A percentile compares a stretch with the other conserved stretches of the same genome.
Evolutionary conservation across 441 rosid genomes (phyloP).

Genomic region (Theobroma grandiflorum): DNA sequence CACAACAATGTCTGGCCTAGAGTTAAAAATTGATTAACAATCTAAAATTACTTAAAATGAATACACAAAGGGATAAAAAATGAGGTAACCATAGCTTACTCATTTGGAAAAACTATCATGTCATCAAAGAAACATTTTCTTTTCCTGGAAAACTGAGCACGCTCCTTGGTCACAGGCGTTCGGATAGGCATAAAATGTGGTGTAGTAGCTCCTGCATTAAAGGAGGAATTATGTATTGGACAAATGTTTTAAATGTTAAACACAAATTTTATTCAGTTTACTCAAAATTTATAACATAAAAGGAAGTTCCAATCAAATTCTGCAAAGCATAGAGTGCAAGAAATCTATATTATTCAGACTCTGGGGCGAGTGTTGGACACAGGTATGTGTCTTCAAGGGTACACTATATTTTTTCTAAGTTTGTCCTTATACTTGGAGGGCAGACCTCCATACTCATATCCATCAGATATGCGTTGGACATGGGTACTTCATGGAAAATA

Average conservation of each 20-base stretch:
- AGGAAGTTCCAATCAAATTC: constrained; percentile 1
- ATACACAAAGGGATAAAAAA: not conserved
- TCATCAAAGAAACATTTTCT: constrained; percentile 73
- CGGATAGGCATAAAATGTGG: constrained; percentile 56
- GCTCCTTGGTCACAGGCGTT: constrained; percentile 74
- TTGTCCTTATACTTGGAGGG: not conserved
- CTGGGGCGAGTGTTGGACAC: not conserved
- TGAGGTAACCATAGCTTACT: constrained; percentile 52
- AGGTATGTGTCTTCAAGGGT: too few species aligned
- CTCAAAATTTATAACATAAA: not conserved
- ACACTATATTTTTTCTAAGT: not conserved
- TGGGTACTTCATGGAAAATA: constrained; percentile 5
- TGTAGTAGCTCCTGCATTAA: constrained; percentile 48
- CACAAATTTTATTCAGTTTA: not conserved
- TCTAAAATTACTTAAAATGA: constrained; percentile 2
- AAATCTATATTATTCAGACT: not conserved
- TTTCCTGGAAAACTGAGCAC: constrained; percentile 50
- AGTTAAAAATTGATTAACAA: not conserved
- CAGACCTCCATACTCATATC: not conserved
- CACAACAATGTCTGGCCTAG: constrained; percentile 3
- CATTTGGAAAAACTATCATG: constrained; percentile 60
- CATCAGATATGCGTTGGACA: not conserved
- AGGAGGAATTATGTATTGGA: constrained; percentile 10
- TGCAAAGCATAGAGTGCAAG: constrained; percentile 1
- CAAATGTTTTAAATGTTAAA: constrained; percentile 14